A percentile compares a stretch with the other conserved stretches of the same genome.
Conservation (phyloP, 148 eudicot species). For the Salicornia ramosissima region DNA sequence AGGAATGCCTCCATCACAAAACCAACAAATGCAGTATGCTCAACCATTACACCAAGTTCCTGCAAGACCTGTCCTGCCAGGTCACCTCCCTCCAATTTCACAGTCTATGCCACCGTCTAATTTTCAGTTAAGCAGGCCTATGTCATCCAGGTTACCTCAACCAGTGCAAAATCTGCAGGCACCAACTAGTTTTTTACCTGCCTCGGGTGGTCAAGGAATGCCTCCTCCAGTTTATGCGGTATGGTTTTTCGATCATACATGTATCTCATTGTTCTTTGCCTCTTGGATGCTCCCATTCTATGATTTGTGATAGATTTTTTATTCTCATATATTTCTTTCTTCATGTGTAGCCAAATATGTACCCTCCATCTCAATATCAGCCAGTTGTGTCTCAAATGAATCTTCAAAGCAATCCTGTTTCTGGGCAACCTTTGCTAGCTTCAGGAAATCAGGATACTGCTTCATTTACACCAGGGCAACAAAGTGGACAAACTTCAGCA, state of each 20-base stretch:
- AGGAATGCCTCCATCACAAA: slow-evolving; percentile 53
- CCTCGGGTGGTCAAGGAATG: slow-evolving; percentile 44
- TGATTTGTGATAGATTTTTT: slow-evolving; percentile 4
- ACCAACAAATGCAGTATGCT: slow-evolving; percentile 58
- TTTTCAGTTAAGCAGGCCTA: slow-evolving; percentile 48
- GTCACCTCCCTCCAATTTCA: slow-evolving; percentile 45
- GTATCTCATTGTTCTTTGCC: slow-evolving; percentile 5
- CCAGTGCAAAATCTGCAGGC: slow-evolving; percentile 54
- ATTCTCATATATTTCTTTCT: slow-evolving; percentile 36
- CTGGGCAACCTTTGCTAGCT: slow-evolving; percentile 40
- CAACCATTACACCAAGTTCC: slow-evolving; percentile 55
- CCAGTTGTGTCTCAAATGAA: slow-evolving; percentile 41
- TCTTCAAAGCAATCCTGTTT: slow-evolving; percentile 39
- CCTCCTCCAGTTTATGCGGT: slow-evolving; percentile 59
- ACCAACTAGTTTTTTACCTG: slow-evolving; percentile 45
- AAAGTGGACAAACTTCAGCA: slow-evolving; percentile 35
- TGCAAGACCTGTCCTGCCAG: slow-evolving; percentile 43
- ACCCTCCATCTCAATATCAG: slow-evolving; percentile 47
- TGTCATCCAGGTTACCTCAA: slow-evolving; percentile 45
- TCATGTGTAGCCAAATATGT: slow-evolving; percentile 46
- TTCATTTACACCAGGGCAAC: slow-evolving; percentile 38
- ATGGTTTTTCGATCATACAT: slow-evolving; percentile 28
- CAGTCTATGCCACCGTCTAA: slow-evolving; percentile 51
- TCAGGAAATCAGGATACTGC: slow-evolving; percentile 40
- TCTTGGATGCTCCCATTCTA: slow-evolving; percentile 4